phyloP scores from a whole-genome alignment of 1,284 basidiomycete species.

The Naganishia sp. region DNA sequence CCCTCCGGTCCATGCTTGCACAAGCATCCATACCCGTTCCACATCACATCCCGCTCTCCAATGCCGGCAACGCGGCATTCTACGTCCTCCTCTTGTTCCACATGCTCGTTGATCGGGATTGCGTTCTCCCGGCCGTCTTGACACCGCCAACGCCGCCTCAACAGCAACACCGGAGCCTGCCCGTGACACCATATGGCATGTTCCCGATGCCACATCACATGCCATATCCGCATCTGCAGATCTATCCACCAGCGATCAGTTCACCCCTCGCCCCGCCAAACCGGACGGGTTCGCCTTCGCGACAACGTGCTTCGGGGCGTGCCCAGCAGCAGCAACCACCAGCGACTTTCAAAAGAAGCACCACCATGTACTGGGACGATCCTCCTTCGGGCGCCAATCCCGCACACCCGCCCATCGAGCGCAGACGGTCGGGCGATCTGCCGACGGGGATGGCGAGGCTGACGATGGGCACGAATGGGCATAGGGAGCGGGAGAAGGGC shows the following conservation, averaged over 20 bases:
- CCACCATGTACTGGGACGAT: conserved; percentile 35
- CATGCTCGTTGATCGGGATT: conserved; percentile 44
- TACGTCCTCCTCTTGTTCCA: conserved; percentile 54
- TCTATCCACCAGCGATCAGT: conserved; percentile 26
- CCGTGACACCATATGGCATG: conserved; percentile 1
- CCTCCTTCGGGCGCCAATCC: background rate
- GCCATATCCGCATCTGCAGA: conserved; percentile 29
- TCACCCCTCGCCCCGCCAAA: conserved; percentile 25
- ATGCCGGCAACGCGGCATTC: conserved; percentile 55
- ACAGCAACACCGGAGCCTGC: conserved; percentile 3
- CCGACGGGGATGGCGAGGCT: conserved; percentile 12
- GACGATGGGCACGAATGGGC: conserved; percentile 10
- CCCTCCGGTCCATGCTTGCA: conserved; percentile 45
- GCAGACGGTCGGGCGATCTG: conserved; percentile 14
- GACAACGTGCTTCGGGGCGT: background rate
- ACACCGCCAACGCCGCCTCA: background rate
- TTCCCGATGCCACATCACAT: conserved; percentile 20
- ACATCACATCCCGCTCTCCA: conserved; percentile 49
- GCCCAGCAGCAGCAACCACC: background rate
- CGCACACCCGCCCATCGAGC: conserved; percentile 11
- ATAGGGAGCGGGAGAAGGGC: background rate
- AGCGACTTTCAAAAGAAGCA: conserved; percentile 22
- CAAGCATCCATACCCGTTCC: conserved; percentile 51
- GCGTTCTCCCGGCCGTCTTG: conserved; percentile 22
- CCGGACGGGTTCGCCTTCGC: conserved; percentile 13